Percentiles rank a stretch among this genome's conserved stretches.
Evolutionary conservation across 257 asterid genomes (phyloP).

Genomic region (Fraxinus excelsior): DNA sequence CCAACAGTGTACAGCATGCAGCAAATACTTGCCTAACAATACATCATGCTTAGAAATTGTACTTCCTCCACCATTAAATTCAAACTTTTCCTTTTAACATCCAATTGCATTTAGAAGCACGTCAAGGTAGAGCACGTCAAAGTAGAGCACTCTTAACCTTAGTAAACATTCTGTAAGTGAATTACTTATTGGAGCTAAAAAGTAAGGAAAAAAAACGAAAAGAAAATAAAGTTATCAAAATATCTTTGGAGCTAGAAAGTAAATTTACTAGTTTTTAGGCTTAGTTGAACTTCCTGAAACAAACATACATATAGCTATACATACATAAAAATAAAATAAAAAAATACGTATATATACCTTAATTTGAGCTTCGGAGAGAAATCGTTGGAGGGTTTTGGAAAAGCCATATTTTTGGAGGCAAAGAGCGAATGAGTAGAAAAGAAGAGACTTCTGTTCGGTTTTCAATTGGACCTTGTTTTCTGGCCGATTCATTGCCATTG

Average conservation of each 20-base stretch:
- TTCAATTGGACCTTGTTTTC: constrained; percentile 22
- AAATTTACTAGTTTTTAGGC: neutral
- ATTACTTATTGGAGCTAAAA: neutral
- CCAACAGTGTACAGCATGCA: constrained; percentile 1
- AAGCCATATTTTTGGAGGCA: constrained; percentile 54
- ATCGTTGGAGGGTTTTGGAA: constrained; percentile 56
- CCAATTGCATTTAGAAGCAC: neutral
- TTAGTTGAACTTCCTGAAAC: neutral
- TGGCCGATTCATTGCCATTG: constrained; percentile 33
- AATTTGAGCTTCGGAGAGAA: constrained; percentile 50
- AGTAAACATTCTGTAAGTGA: neutral
- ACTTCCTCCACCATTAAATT: neutral
- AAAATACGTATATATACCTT: constrained; percentile 28
- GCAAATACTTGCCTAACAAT: neutral
- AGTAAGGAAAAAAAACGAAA: too few relatives aligned
- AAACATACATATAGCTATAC: neutral
- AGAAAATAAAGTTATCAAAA: neutral
- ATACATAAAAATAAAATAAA: neutral
- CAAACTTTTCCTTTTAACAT: neutral
- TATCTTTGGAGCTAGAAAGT: neutral
- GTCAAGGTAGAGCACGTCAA: too few relatives aligned
- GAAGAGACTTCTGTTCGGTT: constrained; percentile 39
- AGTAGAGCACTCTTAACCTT: too few relatives aligned
- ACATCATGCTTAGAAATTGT: neutral
- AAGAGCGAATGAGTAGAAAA: constrained; percentile 45